Base-by-base conservation (phyloP, 139 green algal genomes). In the Axilococcus clingmanii region DNA sequence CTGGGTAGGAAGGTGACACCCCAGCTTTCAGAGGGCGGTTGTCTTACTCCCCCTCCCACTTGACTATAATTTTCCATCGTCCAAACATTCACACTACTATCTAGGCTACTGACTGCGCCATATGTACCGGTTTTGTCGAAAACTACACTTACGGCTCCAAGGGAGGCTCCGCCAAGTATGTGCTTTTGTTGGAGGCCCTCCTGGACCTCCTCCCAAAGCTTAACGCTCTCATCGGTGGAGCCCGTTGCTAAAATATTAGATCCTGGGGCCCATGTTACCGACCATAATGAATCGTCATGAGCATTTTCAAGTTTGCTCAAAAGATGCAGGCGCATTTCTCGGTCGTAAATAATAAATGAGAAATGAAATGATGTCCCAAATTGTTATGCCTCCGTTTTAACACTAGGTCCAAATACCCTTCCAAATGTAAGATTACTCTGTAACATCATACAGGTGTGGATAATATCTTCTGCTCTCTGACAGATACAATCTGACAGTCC, bases 251-350 rank as follows among this genome's bases (percentile, higher is more conserved):
- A 59, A 8, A 52, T 43, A 11, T 73, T 61, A 19, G 24, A 52
- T 27, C 38, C 55, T 2, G 76, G 59, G 1, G 72, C 61, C 87
- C 87, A 96, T 1, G 67, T 47, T 7, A 57, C 59, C 14, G 66
- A 67, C 87, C 87, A 96, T 0, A 93, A 47, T 6, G 71, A 76
- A 27, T 95, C 85, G 1, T 89, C 74, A 42, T 96, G 87, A 5
- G 83, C 81, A 20, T 79, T 57, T 14, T 78, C 71, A 0, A 56
- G 27, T 22, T 77, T 75, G 27, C 77, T 55, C 8, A 83, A 41
- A n/a, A 75, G 52, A 2, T 59, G 58, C 5, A 78, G 20, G 25
- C 72, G 37, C 72, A 80, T 80, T 12, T 7, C 20, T 30, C 17
- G 19, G 16, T 17, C 27, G 20, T 12, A 8, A n/a, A n/a, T n/a